phyloP scores from a whole-genome alignment of 2,329 filamentous ascomycete genomes.

The Aspergillus spinulosporus region DNA sequence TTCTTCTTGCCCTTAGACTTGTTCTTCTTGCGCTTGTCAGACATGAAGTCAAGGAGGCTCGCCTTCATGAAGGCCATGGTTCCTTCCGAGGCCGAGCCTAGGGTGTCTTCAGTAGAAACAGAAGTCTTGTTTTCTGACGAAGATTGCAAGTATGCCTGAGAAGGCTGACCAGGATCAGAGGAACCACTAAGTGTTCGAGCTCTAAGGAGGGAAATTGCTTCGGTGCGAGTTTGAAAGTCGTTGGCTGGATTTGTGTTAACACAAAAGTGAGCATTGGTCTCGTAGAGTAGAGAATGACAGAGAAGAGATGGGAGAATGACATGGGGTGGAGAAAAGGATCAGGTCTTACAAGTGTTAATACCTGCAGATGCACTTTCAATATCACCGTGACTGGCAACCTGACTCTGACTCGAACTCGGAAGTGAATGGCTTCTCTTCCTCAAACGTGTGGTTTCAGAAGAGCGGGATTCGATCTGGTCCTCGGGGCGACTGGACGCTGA shows the following conservation, averaged over 20 bases:
- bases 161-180: constrained; percentile 1
- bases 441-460: not conserved
- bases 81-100: not conserved
- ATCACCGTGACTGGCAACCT: not conserved
- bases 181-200: constrained; percentile 16
- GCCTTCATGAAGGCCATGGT: constrained; percentile 4
- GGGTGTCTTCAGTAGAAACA: not conserved
- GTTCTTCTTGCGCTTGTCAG: constrained; percentile 14
- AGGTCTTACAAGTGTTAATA: not conserved
- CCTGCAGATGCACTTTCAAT: not conserved
- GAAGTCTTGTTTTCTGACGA: too few species aligned
- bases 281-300: not conserved
- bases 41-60: constrained; percentile 10
- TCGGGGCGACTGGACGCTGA: not conserved
- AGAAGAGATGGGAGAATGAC: not conserved
- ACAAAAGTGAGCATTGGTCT: not conserved
- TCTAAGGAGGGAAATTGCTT: constrained; percentile 20
- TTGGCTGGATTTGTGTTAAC: not conserved
- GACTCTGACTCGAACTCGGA: not conserved
- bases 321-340: not conserved
- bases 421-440: constrained; percentile 2
- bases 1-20: constrained; percentile 14
- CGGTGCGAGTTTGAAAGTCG: constrained; percentile 12
- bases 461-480: not conserved
- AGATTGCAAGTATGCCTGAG: not conserved